Evolutionary conservation across 306 rosid genomes (phyloP), one percentile per base, ranked within the genome.

Genomic region (Datisca glomerata): DNA sequence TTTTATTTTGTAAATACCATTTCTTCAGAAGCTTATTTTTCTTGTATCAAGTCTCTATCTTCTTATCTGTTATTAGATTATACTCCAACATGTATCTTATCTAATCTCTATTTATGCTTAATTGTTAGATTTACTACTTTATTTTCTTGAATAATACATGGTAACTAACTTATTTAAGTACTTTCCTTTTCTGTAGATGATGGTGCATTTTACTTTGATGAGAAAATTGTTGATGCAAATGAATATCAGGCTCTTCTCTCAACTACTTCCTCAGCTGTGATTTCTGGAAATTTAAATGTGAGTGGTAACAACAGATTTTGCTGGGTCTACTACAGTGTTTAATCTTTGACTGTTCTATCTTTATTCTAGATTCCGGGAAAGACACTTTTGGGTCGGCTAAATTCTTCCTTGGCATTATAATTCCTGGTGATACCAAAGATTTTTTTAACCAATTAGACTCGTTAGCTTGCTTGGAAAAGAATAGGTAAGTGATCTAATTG

Each of bases 341-440:
- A 13, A 19, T n/a, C 52, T 21, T 45, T 71, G 42, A 78, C 55
- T 41, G 50, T 46, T 60, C 46, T 45, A 21, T 40, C 2, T 65
- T 67, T 72, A 36, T 57, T 69, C 46, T 83, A 91, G 99, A 70
- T 91, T 53, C 71, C 81, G 18, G 92, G 75, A 21, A 78, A 84
- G 50, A 73, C 50, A 72, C 66, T 91, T 45, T 69, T 85, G 70
- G 99, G 99, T 55, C 68, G 63, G 87, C 99, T 42, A 78, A 75
- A 45, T 91, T 91, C 73, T 78, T 91, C 60, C 80, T 91, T 41
- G 86, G 94, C 48, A 69, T 85, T 38, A 96, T 96, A 56, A 55
- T 85, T 70, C 99, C 96, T 21, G 96, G 99, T 45, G 80, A 85
- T 73, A 54, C 86, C 31, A 81, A 73, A 49, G 96, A 85, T 63